Evolutionary conservation across 2,329 filamentous ascomycete species (phyloP), one percentile per base, ranked within the genome.

Genomic region (Emmonsiellopsis sp.): DNA sequence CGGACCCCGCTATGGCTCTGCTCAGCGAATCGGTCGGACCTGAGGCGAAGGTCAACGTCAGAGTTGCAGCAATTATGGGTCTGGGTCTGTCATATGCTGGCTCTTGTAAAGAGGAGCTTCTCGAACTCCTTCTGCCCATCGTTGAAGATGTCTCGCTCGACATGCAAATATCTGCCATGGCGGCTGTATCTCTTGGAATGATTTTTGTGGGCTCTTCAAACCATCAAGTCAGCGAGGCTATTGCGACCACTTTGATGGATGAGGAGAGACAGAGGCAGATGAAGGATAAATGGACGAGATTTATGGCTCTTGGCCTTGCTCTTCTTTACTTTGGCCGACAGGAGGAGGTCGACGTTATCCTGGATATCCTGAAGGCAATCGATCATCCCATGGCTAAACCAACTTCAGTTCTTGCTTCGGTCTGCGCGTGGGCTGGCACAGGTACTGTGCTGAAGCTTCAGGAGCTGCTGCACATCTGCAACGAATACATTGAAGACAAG

Each of bases 201-300:
- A 84, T 95, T 57, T 96, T 92, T 61, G 90, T 97, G 57, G 93
- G 93, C 46, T 94, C 92, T 7, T 91, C 88, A 3, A 86, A 97
- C 65, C 82, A 90, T 37, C 89, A 95, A 61, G 86, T 97, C 56
- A 93, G 87, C 59, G 88, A 95, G 71, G 86, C 91, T 8, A 93
- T 98, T 61, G 85, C 97, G 52, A 88, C 87, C 53, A 95, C 92
- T 0, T 78, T 98, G 61, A 82, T 98, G 71, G 93, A 98, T 61
- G 92, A 97, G 55, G 92, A 97, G 56, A 84, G 91, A 54, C 86
- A 87, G 72, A 85, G 82, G 64, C 91, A 95, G 69, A 77, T 98
- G 56, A 96, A 94, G 61, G 89, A 97, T 73, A 98, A 97, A 74
- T 98, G 93, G 93, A 93, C 91, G 34, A 85, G 93, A 14, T 98